These are phyloP conservation scores for Wickerhamiella hasegawae DNA, from an alignment of 805 yeast genomes.

Conservation along the genomic window DNA sequence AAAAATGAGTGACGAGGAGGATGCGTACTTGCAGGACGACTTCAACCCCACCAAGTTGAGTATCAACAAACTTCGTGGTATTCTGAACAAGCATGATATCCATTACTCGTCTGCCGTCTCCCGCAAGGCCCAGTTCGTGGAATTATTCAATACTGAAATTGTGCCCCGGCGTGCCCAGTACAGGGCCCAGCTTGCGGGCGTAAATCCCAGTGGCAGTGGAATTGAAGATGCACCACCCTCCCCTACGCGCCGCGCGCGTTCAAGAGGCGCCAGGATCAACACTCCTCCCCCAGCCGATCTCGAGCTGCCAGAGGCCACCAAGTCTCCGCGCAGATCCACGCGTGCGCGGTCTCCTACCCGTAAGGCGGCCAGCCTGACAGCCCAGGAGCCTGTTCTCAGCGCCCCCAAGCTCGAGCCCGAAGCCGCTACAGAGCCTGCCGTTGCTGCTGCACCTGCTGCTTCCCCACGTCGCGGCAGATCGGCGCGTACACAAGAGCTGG, in stretches of 20 bases:
- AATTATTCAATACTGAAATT: constrained; percentile 40
- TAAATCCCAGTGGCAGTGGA: constrained; percentile 23
- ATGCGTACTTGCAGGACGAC: constrained; percentile 23
- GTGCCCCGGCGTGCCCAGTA: constrained; percentile 32
- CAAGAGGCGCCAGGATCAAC: too few species aligned
- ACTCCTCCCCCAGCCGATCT: too few species aligned
- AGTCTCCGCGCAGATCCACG: neutral
- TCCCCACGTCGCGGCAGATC: too few species aligned
- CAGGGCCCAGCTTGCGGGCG: constrained; percentile 21
- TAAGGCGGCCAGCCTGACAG: too few species aligned
- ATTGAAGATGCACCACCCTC: constrained; percentile 26
- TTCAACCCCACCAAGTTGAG: constrained; percentile 53
- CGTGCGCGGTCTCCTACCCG: neutral
- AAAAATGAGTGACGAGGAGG: constrained; percentile 9
- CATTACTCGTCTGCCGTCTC: constrained; percentile 42
- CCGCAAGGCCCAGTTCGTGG: constrained; percentile 49
- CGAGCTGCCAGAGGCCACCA: neutral
- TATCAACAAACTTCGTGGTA: constrained; percentile 53
- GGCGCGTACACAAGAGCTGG: too few species aligned
- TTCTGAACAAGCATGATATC: constrained; percentile 49
- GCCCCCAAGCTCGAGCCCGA: too few species aligned
- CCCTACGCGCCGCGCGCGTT: too few species aligned
- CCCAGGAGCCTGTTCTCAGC: too few species aligned
- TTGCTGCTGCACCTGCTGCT: too few species aligned
- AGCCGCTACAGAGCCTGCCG: too few species aligned